Evolutionary conservation across 2,329 filamentous ascomycete genomes (phyloP).

Genomic region (Curvularia lunata): DNA sequence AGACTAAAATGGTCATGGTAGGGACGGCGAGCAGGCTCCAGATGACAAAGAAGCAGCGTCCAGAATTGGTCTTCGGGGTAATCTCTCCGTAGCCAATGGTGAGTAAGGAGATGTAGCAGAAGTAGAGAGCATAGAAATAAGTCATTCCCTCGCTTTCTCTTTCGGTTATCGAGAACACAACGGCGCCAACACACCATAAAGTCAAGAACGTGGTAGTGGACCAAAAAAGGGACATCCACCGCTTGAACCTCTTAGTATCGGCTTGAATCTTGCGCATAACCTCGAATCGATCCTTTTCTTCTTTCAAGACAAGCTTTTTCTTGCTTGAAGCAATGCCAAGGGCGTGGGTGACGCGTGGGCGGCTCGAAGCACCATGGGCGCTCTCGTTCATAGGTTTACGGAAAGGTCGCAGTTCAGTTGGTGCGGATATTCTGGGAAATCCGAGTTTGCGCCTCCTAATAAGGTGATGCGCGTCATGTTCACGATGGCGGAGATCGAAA

Average conservation of each 20-base stretch:
- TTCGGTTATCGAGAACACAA: slow-evolving; percentile 73
- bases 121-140: slow-evolving; percentile 86
- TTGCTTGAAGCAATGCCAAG: slow-evolving; percentile 40
- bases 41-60: slow-evolving; percentile 88
- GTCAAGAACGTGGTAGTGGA: slow-evolving; percentile 72
- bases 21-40: slow-evolving; percentile 88
- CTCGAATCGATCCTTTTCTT: slow-evolving; percentile 71
- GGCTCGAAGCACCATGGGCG: slow-evolving; percentile 7
- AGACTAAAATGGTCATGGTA: slow-evolving; percentile 78
- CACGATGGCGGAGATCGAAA: slow-evolving; percentile 53
- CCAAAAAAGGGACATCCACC: slow-evolving; percentile 74
- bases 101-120: slow-evolving; percentile 80
- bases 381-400: slow-evolving; percentile 31
- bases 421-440: slow-evolving; percentile 35
- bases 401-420: slow-evolving; percentile 29
- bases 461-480: slow-evolving; percentile 33
- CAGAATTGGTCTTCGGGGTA: slow-evolving; percentile 76
- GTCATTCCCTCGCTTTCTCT: slow-evolving; percentile 61
- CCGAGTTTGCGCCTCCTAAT: slow-evolving; percentile 26
- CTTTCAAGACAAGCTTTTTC: slow-evolving; percentile 63
- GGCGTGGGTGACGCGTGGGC: slow-evolving; percentile 16
- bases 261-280: slow-evolving; percentile 83
- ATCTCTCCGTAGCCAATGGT: slow-evolving; percentile 89
- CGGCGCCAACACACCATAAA: slow-evolving; percentile 81
- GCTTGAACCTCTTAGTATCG: slow-evolving; percentile 67